phyloP scores from a whole-genome alignment of 768 basidiomycete species.

The Russula abietina region DNA sequence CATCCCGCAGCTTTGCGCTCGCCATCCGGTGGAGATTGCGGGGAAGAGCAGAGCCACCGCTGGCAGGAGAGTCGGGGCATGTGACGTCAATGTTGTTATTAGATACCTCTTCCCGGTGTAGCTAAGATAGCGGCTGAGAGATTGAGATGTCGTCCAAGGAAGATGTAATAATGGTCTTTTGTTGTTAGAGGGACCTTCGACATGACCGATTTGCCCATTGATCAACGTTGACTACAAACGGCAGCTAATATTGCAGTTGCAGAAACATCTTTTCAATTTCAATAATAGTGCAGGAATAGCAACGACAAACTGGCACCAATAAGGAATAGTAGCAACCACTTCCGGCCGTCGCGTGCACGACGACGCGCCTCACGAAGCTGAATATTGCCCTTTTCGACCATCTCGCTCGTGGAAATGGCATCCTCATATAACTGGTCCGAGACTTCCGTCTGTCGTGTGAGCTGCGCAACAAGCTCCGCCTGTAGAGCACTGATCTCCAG shows the following conservation, averaged over 20 bases:
- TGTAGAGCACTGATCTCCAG: constrained; percentile 92
- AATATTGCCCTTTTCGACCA: constrained; percentile 82
- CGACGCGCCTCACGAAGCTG: constrained; percentile 87
- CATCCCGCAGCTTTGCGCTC: too few relatives aligned
- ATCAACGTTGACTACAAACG: too few relatives aligned
- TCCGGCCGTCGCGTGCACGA: constrained; percentile 77
- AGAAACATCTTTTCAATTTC: constrained; percentile 20
- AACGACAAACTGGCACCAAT: constrained; percentile 87
- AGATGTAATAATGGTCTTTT: too few relatives aligned
- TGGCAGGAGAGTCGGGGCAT: too few relatives aligned
- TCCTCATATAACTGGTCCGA: constrained; percentile 95
- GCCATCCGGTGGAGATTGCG: too few relatives aligned
- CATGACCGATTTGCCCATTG: too few relatives aligned
- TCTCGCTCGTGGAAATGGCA: constrained; percentile 79
- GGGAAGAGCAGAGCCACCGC: too few relatives aligned
- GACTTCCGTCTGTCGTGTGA: constrained; percentile 84
- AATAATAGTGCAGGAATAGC: constrained; percentile 92
- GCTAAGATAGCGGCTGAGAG: too few relatives aligned
- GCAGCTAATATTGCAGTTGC: background rate
- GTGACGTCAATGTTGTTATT: too few relatives aligned
- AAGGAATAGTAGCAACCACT: constrained; percentile 88
- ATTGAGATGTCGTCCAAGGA: too few relatives aligned
- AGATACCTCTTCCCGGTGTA: too few relatives aligned
- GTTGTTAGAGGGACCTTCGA: too few relatives aligned
- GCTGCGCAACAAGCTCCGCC: constrained; percentile 82